Percentiles rank a stretch among this genome's conserved stretches.
phyloP scores from a whole-genome alignment of 2,329 filamentous ascomycete genomes.

The Pleurostoma richardsiae region DNA sequence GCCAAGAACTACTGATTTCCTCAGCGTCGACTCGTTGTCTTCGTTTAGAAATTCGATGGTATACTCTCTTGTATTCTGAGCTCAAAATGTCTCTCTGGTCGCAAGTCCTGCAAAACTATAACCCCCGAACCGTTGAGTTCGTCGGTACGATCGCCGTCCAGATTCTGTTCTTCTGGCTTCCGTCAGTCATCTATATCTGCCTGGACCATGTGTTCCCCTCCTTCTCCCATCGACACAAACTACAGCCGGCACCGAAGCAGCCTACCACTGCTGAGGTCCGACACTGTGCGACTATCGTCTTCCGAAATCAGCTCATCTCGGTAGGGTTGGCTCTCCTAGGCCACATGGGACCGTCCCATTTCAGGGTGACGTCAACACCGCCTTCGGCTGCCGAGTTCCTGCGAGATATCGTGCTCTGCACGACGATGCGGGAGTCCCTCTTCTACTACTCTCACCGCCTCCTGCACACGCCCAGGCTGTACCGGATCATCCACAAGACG shows the following conservation, averaged over 20 bases:
- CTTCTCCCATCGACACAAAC: constrained; percentile 47
- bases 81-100: too few relatives aligned
- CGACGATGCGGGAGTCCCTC: constrained; percentile 39
- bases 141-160: constrained; percentile 33
- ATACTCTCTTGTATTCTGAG: too few relatives aligned
- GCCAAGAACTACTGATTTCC: too few relatives aligned
- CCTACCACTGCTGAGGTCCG: constrained; percentile 37
- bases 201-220: constrained; percentile 37
- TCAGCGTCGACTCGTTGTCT: too few relatives aligned
- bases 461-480: constrained; percentile 42
- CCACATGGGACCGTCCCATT: constrained; percentile 16
- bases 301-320: constrained; percentile 41
- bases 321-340: constrained; percentile 20
- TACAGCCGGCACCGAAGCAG: constrained; percentile 46
- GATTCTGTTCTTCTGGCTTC: constrained; percentile 39
- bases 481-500: constrained; percentile 46
- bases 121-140: constrained; percentile 26
- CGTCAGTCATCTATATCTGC: constrained; percentile 32
- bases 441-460: constrained; percentile 54
- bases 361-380: constrained; percentile 29
- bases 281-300: constrained; percentile 36
- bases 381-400: constrained; percentile 29
- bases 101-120: too few relatives aligned
- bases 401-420: constrained; percentile 33
- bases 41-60: too few relatives aligned